Evolutionary conservation across 306 rosid genomes (phyloP).

Genomic region (Vigna radiata): DNA sequence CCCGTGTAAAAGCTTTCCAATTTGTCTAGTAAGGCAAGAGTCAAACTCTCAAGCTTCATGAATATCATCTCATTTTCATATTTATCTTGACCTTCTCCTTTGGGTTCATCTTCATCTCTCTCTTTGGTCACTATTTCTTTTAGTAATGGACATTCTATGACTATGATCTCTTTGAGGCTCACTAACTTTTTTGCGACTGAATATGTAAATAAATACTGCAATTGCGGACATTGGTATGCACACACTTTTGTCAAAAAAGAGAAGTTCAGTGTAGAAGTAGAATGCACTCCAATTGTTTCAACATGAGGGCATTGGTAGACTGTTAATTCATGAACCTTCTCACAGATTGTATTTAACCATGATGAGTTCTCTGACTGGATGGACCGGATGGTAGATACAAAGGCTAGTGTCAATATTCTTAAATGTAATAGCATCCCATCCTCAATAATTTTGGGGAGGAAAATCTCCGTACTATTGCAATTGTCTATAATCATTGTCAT

Average conservation of each 20-base stretch:
- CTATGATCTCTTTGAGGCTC: not conserved
- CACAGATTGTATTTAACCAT: not conserved
- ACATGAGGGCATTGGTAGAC: not conserved
- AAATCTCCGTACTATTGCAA: not conserved
- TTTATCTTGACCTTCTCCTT: not conserved
- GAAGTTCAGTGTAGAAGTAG: not conserved
- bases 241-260: not conserved
- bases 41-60: not conserved
- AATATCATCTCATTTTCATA: not conserved
- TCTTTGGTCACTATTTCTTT: not conserved
- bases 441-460: not conserved
- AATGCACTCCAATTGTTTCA: no score
- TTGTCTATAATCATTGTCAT: not conserved
- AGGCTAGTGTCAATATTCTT: accelerated
- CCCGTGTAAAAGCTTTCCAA: conserved; percentile 42
- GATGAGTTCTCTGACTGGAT: not conserved
- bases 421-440: not conserved
- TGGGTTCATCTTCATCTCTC: not conserved
- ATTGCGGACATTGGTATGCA: not conserved
- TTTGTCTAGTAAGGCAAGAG: not conserved
- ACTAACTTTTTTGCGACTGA: not conserved
- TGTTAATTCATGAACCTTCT: not conserved
- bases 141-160: not conserved
- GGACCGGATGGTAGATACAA: not conserved
- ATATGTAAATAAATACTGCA: not conserved